phyloP scores from a whole-genome alignment of 2,329 filamentous ascomycete genomes.

The Anisogramma anomala region DNA sequence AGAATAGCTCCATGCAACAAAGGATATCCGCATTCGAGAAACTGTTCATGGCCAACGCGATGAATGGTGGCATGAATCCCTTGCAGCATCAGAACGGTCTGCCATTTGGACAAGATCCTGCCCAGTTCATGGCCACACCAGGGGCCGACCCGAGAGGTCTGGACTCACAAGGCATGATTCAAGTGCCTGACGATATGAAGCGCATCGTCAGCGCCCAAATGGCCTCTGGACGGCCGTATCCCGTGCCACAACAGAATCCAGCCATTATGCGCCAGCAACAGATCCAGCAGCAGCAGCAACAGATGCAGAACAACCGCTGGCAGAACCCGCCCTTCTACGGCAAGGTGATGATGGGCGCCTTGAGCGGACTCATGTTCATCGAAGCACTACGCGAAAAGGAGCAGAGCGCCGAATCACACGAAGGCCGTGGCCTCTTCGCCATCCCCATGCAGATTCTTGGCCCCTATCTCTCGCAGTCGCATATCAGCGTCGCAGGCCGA shows the following conservation, averaged over 20 bases:
- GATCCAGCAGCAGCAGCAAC: slow-evolving; percentile 37
- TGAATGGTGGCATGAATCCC: slow-evolving; percentile 46
- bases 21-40: slow-evolving; percentile 67
- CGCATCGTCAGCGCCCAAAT: slow-evolving; percentile 47
- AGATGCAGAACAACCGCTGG: slow-evolving; percentile 42
- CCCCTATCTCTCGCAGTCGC: slow-evolving; percentile 34
- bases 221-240: slow-evolving; percentile 41
- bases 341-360: slow-evolving; percentile 85
- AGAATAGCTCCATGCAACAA: slow-evolving; percentile 68
- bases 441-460: slow-evolving; percentile 49
- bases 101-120: slow-evolving; percentile 35
- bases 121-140: slow-evolving; percentile 33
- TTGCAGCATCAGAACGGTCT: slow-evolving; percentile 43
- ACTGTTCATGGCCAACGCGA: slow-evolving; percentile 67
- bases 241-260: slow-evolving; percentile 30
- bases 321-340: slow-evolving; percentile 46
- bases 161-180: slow-evolving; percentile 48
- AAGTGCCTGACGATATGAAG: slow-evolving; percentile 55
- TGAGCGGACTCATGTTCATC: slow-evolving; percentile 84
- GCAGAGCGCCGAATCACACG: slow-evolving; percentile 48
- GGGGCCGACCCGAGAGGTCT: slow-evolving; percentile 30
- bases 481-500: slow-evolving; percentile 44
- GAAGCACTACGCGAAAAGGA: slow-evolving; percentile 65
- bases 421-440: slow-evolving; percentile 56
- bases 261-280: slow-evolving; percentile 43